These are phyloP conservation scores for Naganishia randhawae DNA, from an alignment of 768 basidiomycete species.

Conservation along the genomic window DNA sequence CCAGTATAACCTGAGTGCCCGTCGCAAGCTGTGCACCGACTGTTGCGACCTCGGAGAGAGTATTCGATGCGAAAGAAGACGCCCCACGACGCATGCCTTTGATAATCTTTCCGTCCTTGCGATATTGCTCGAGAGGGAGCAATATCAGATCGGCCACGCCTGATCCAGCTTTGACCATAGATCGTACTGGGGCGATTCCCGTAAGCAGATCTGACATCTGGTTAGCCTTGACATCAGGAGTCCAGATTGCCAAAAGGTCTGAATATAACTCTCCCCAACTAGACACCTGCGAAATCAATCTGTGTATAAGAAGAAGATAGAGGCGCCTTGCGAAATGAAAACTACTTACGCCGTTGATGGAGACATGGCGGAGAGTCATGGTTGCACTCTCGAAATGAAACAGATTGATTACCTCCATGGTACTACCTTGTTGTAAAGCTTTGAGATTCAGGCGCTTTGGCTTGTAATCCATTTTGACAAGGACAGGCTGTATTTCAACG, in stretches of 20 bases:
- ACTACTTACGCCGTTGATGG: constrained; percentile 78
- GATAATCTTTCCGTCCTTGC: constrained; percentile 88
- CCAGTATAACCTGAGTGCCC: constrained; percentile 94
- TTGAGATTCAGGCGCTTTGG: constrained; percentile 92
- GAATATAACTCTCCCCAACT: constrained; percentile 89
- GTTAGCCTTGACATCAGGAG: constrained; percentile 97
- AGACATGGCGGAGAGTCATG: constrained; percentile 93
- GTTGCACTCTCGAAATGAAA: constrained; percentile 99
- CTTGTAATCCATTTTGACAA: constrained; percentile 95
- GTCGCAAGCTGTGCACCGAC: constrained; percentile 90
- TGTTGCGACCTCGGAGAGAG: constrained; percentile 91
- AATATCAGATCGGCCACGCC: constrained; percentile 94
- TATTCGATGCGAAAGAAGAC: constrained; percentile 85
- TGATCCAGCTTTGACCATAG: constrained; percentile 93
- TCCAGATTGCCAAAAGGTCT: constrained; percentile 95
- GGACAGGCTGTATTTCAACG: constrained; percentile 90
- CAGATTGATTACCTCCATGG: constrained; percentile 98
- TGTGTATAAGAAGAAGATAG: not conserved
- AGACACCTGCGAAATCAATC: constrained; percentile 62
- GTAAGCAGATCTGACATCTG: constrained; percentile 96
- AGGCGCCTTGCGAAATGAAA: not conserved
- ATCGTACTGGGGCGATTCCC: constrained; percentile 91
- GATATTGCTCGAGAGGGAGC: constrained; percentile 93
- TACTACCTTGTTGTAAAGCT: constrained; percentile 81
- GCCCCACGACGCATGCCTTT: constrained; percentile 92